A percentile compares a stretch with the other conserved stretches of the same genome.
Conservation (phyloP, 192 early-diverging fungal species). For the Mortierella antarctica region DNA sequence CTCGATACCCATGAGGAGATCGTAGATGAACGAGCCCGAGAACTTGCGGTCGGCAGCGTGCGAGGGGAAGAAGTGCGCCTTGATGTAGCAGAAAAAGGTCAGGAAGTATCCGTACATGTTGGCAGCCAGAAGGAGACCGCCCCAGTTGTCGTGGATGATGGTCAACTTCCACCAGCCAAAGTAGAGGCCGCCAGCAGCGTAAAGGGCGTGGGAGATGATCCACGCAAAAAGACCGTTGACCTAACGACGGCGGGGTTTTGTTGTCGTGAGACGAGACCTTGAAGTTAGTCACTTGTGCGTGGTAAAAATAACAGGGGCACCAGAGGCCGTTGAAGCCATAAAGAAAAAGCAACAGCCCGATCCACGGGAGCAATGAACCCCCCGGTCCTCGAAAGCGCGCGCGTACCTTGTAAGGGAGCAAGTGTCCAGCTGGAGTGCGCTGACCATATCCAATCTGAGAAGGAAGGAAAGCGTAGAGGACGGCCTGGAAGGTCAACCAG, state of each 20-base stretch:
- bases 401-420: constrained; percentile 77
- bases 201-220: constrained; percentile 75
- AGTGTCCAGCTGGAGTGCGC: constrained; percentile 78
- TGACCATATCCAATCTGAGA: constrained; percentile 80
- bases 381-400: background rate
- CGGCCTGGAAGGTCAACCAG: constrained; percentile 79
- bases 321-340: no score
- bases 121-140: constrained; percentile 73
- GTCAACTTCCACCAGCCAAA: constrained; percentile 72
- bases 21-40: constrained; percentile 77
- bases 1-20: constrained; percentile 85
- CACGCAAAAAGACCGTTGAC: constrained; percentile 84
- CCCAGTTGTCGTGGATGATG: constrained; percentile 83
- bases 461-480: constrained; percentile 73
- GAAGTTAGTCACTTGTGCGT: background rate
- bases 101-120: constrained; percentile 84
- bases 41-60: constrained; percentile 84
- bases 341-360: background rate
- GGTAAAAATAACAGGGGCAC: constrained; percentile 1
- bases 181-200: constrained; percentile 69
- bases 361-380: no score
- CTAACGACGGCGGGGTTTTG: constrained; percentile 28
- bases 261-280: background rate
- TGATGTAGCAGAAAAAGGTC: constrained; percentile 76
- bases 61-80: constrained; percentile 77